Evolutionary conservation across 352 stramenopile genomes (phyloP), one percentile per base, ranked within the genome.

Genomic region (Peronospora farinosa): DNA sequence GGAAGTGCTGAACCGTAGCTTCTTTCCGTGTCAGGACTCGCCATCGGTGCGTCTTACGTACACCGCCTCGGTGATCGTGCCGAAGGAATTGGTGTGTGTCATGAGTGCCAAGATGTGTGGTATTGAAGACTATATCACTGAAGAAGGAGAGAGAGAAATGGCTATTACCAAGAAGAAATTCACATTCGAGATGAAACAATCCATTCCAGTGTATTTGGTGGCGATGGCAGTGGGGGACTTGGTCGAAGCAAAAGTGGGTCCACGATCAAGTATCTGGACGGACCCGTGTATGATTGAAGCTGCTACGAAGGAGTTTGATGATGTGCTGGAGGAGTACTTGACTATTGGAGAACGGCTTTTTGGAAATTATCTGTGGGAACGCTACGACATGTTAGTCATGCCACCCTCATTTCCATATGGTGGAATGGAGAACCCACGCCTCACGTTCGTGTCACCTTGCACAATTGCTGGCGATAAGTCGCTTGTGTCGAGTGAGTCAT

Each of bases 361-460:
- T 46, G 81, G 79, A 10, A 67, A 78, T n/a, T 95, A 95, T 51
- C 46, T 79, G 43, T 95, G 84, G 84, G 79, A 88, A 47, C 74
- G 70, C 7, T 95, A 95, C 54, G 83, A 92, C 48, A 51, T 95
- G 43, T 47, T 95, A 35, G 71, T 88, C 30, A 88, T 95, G 80
- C 84, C 84, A 8, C 81, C 81, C 6, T 92, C 75, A n/a, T 96
- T 96, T 51, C 83, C 85, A 0, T 99, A 98, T 65, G 96, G 96
- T 30, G 96, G 96, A n/a, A 99, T 99, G 96, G 96, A 99, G 66
- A 97, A 97, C 67, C 89, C 89, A 7, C 77, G 85, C 25, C 71
- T 96, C 31, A 96, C 88, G 8, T 97, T 88, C 42, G 63, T 88
- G 43, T 91, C 83, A 19, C 83, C 79, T 30, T 84, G 69, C 15